Evolutionary conservation across 495 filamentous ascomycete genomes (phyloP).

Genomic region (Penicillium goetzii): DNA sequence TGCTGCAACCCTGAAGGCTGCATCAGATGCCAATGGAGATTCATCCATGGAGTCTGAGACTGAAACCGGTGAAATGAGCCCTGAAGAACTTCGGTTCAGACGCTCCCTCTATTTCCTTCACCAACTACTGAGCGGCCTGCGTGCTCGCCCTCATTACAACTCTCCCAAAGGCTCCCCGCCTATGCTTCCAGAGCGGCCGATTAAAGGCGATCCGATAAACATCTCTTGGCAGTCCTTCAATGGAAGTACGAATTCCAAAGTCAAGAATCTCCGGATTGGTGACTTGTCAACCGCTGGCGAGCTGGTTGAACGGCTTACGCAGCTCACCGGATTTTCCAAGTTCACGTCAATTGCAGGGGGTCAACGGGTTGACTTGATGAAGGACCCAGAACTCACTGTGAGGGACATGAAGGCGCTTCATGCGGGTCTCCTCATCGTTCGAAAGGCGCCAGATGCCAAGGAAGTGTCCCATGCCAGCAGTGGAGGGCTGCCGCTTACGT

Average conservation of each 20-base stretch:
- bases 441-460: slow-evolving; percentile 45
- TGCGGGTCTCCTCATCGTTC: slow-evolving; percentile 64
- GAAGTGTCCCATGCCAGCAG: slow-evolving; percentile 29
- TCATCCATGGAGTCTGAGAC: slow-evolving; percentile 54
- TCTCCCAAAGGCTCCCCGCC: slow-evolving; percentile 46
- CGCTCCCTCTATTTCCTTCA: slow-evolving; percentile 65
- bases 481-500: slow-evolving; percentile 43
- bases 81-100: slow-evolving; percentile 64
- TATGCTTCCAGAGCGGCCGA: slow-evolving; percentile 42
- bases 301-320: slow-evolving; percentile 63
- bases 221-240: slow-evolving; percentile 77
- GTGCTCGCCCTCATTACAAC: slow-evolving; percentile 57
- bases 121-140: slow-evolving; percentile 58
- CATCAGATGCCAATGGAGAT: slow-evolving; percentile 43
- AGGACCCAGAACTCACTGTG: slow-evolving; percentile 42
- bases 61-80: slow-evolving; percentile 44
- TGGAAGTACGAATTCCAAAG: slow-evolving; percentile 56
- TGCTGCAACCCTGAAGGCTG: slow-evolving; percentile 61
- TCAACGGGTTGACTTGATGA: slow-evolving; percentile 49
- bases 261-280: slow-evolving; percentile 64
- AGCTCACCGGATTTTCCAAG: slow-evolving; percentile 71
- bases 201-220: slow-evolving; percentile 62
- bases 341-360: slow-evolving; percentile 60
- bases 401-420: slow-evolving; percentile 48
- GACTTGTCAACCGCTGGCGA: slow-evolving; percentile 70